These are phyloP conservation scores for Halophytophthora batemanensis DNA, from an alignment of 352 stramenopile species.

Conservation along the genomic window DNA sequence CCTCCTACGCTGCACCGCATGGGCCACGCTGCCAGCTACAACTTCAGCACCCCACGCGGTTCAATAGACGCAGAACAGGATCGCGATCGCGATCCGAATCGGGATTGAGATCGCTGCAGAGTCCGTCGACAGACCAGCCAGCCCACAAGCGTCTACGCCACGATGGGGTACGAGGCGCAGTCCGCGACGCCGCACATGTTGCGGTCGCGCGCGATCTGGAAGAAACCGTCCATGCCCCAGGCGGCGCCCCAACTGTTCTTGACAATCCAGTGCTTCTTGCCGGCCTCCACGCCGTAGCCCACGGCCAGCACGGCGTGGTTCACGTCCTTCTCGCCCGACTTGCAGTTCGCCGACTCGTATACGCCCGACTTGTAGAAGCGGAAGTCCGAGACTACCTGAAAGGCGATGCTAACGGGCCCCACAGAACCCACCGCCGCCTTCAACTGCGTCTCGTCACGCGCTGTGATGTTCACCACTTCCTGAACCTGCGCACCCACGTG, in stretches of 20 bases:
- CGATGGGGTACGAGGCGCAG: conserved; percentile 84
- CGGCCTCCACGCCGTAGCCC: conserved; percentile 93
- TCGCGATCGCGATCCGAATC: no score
- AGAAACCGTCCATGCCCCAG: conserved; percentile 96
- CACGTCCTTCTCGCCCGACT: conserved; percentile 79
- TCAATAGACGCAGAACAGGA: no score
- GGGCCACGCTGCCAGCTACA: no score
- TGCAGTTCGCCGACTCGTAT: conserved; percentile 83
- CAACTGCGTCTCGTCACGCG: conserved; percentile 72
- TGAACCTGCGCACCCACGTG: conserved; percentile 71
- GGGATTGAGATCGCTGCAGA: no score
- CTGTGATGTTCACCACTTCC: conserved; percentile 84
- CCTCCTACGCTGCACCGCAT: no score
- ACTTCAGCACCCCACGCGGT: no score
- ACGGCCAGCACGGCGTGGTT: conserved; percentile 95
- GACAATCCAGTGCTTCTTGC: conserved; percentile 94
- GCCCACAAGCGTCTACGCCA: conserved; percentile 26
- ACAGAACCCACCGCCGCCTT: conserved; percentile 57
- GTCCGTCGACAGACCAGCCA: conserved; percentile 1
- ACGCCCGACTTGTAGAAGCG: conserved; percentile 88
- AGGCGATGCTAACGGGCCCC: conserved; percentile 82
- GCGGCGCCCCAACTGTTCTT: conserved; percentile 95
- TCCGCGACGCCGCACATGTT: conserved; percentile 89
- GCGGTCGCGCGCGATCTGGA: conserved; percentile 90
- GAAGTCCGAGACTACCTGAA: conserved; percentile 88